A percentile compares a stretch with the other conserved stretches of the same genome.
phyloP scores from a whole-genome alignment of 2,329 filamentous ascomycete genomes.

The Botryosphaeria dothidea region DNA sequence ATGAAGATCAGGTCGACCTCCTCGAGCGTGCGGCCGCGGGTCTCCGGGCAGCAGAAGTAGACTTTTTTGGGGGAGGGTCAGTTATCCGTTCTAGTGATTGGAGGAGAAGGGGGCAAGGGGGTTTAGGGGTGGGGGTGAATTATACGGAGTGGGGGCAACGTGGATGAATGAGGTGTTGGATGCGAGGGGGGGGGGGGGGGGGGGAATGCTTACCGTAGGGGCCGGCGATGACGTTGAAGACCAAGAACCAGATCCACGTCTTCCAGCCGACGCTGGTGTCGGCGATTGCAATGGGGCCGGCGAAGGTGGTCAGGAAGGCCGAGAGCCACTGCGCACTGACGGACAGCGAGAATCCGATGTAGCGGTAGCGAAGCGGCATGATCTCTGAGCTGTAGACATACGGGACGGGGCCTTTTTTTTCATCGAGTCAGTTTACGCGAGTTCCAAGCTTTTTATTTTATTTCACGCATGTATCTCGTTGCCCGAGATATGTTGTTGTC shows the following conservation, averaged over 20 bases:
- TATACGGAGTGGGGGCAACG: too few species aligned
- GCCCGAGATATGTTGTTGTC: too few species aligned
- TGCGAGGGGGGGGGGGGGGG: background rate
- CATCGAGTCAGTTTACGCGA: background rate
- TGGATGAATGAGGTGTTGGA: too few species aligned
- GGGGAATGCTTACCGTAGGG: slow-evolving; percentile 26
- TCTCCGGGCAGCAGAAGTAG: slow-evolving; percentile 32
- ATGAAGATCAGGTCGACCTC: slow-evolving; percentile 26
- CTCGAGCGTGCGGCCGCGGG: slow-evolving; percentile 31
- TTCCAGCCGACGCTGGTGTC: slow-evolving; percentile 33
- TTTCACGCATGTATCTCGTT: too few species aligned
- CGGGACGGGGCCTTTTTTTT: slow-evolving; percentile 18
- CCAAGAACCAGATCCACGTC: slow-evolving; percentile 35
- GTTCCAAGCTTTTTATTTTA: too few species aligned
- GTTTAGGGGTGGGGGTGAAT: too few species aligned
- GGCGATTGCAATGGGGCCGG: slow-evolving; percentile 35
- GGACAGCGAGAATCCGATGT: slow-evolving; percentile 35
- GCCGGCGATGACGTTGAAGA: slow-evolving; percentile 35
- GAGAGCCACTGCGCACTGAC: slow-evolving; percentile 37
- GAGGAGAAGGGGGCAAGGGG: background rate
- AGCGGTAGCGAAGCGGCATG: slow-evolving; percentile 37
- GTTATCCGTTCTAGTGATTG: background rate
- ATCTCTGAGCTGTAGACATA: slow-evolving; percentile 37
- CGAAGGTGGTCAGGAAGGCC: slow-evolving; percentile 39
- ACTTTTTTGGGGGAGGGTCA: slow-evolving; percentile 17